These are phyloP conservation scores for Rhodotorula sp. DNA, from an alignment of 1,284 basidiomycete species.

Conservation along the genomic window DNA sequence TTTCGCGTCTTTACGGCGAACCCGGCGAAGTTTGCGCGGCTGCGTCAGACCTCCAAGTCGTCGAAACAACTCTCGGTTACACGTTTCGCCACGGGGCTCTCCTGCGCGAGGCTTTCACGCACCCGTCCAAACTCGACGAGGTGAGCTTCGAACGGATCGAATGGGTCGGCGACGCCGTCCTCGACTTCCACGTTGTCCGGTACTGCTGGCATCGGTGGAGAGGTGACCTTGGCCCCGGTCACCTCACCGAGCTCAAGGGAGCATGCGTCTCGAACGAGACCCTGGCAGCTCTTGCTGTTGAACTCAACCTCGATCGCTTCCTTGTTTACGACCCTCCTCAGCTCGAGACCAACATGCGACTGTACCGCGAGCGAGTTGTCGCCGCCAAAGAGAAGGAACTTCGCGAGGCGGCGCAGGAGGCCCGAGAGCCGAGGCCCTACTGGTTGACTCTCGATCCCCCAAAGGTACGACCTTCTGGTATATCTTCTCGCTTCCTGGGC, in stretches of 20 bases:
- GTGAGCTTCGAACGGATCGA: constrained; percentile 67
- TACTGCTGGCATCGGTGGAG: constrained; percentile 63
- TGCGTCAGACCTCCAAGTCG: not conserved
- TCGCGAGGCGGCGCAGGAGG: constrained; percentile 54
- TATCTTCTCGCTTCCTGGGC: constrained; percentile 57
- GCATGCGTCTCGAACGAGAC: constrained; percentile 17
- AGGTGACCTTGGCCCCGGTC: constrained; percentile 63
- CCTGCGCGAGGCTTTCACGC: constrained; percentile 67
- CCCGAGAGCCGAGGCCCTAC: constrained; percentile 61
- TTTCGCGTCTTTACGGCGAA: constrained; percentile 8
- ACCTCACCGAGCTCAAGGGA: constrained; percentile 67
- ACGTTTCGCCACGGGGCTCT: constrained; percentile 62
- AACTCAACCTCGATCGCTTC: constrained; percentile 60
- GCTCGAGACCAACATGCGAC: constrained; percentile 56
- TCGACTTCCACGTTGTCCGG: constrained; percentile 58
- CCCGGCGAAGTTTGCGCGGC: not conserved
- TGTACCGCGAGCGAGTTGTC: constrained; percentile 59
- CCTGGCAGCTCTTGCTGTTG: not conserved
- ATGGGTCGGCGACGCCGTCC: constrained; percentile 65
- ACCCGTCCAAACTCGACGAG: constrained; percentile 60
- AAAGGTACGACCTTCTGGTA: constrained; percentile 65
- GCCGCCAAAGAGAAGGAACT: constrained; percentile 57
- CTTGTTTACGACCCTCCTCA: constrained; percentile 60
- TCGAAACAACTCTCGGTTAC: constrained; percentile 64
- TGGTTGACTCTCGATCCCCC: constrained; percentile 72